Percentiles rank a stretch among this genome's conserved stretches.
Conservation (phyloP, 345 rosid genomes). For the Fremontodendron californicum region DNA sequence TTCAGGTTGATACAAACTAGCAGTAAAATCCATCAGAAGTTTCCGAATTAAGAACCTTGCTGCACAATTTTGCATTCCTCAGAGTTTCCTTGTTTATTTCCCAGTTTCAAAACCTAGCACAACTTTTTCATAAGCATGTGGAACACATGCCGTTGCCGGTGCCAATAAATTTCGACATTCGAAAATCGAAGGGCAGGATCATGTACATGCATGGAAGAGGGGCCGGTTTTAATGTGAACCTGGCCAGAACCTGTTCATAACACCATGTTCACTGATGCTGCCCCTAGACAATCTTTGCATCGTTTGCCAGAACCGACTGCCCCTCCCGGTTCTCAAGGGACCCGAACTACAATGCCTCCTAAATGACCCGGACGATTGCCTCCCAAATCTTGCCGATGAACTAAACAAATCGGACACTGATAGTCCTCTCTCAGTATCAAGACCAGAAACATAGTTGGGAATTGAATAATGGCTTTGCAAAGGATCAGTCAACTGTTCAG, state of each 20-base stretch:
- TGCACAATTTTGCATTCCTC: neutral
- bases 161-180: neutral
- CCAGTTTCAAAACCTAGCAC: neutral
- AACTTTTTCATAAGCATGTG: neutral
- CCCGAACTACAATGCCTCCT: slow-evolving; percentile 74
- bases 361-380: slow-evolving; percentile 40
- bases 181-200: slow-evolving; percentile 5
- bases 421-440: slow-evolving; percentile 63
- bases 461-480: slow-evolving; percentile 28
- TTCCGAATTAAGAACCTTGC: neutral
- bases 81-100: neutral
- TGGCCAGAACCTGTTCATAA: slow-evolving; percentile 41
- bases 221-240: slow-evolving; percentile 51
- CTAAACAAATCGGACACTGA: slow-evolving; percentile 44
- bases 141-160: neutral
- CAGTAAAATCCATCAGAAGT: neutral
- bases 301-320: slow-evolving; percentile 59
- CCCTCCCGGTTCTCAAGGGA: slow-evolving; percentile 48
- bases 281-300: slow-evolving; percentile 56
- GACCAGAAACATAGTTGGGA: slow-evolving; percentile 50
- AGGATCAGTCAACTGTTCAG: slow-evolving; percentile 38
- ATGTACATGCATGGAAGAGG: slow-evolving; percentile 7
- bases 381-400: slow-evolving; percentile 37
- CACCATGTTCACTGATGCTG: slow-evolving; percentile 64
- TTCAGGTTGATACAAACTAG: neutral